Conservation (phyloP, 2,329 filamentous ascomycete species). For the Nannizziopsis arthrosporioides region DNA sequence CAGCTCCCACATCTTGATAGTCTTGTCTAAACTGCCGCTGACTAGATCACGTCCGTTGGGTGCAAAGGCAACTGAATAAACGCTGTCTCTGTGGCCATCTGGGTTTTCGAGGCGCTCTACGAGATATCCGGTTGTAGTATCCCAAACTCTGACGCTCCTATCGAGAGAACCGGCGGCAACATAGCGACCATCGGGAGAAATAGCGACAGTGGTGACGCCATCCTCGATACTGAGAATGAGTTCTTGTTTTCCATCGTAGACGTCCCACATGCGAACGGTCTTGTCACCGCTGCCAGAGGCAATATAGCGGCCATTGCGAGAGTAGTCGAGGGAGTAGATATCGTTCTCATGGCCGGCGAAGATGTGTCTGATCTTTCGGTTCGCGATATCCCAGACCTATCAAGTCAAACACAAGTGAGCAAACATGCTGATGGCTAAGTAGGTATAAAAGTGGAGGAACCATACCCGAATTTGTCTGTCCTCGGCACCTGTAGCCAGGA, state of each 20-base stretch:
- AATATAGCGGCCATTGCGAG: slow-evolving; percentile 83
- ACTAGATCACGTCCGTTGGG: slow-evolving; percentile 88
- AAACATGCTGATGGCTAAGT: not conserved
- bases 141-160: slow-evolving; percentile 97
- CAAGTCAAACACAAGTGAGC: not conserved
- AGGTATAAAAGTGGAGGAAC: slow-evolving; percentile 16
- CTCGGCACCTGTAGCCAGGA: slow-evolving; percentile 88
- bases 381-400: slow-evolving; percentile 88
- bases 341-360: slow-evolving; percentile 98
- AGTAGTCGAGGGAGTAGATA: slow-evolving; percentile 93
- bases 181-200: slow-evolving; percentile 86
- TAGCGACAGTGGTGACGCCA: slow-evolving; percentile 92
- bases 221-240: slow-evolving; percentile 88
- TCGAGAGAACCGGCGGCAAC: slow-evolving; percentile 92
- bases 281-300: slow-evolving; percentile 91
- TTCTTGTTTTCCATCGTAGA: slow-evolving; percentile 69
- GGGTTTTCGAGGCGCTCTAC: slow-evolving; percentile 86
- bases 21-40: slow-evolving; percentile 90
- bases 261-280: slow-evolving; percentile 92
- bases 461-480: slow-evolving; percentile 91
- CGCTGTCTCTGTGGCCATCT: slow-evolving; percentile 90
- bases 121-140: slow-evolving; percentile 72
- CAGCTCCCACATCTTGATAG: slow-evolving; percentile 99
- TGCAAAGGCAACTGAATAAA: slow-evolving; percentile 92
- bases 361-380: slow-evolving; percentile 73